Evolutionary conservation across 495 filamentous ascomycete genomes (phyloP).

Genomic region (Trichoderma asperelloides): DNA sequence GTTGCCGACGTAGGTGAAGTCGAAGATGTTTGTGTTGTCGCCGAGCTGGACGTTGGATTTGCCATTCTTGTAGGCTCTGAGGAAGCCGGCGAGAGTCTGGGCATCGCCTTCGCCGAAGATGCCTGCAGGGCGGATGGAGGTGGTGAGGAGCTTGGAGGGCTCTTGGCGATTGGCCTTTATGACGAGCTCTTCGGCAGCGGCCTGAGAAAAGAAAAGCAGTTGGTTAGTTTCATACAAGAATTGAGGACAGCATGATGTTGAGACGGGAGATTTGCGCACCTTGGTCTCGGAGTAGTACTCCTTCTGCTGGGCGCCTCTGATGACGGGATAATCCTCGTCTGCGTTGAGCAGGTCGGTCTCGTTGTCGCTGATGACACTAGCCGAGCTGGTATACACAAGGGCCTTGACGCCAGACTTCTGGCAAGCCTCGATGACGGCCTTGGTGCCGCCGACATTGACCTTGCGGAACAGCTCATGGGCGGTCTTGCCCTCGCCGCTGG

Average conservation of each 20-base stretch:
- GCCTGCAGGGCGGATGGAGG: conserved; percentile 75
- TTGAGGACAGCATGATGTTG: not conserved
- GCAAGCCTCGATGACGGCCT: conserved; percentile 65
- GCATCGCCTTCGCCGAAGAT: conserved; percentile 88
- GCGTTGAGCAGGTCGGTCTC: conserved; percentile 76
- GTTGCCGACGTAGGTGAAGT: conserved; percentile 76
- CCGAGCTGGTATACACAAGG: conserved; percentile 90
- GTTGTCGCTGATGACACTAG: conserved; percentile 78
- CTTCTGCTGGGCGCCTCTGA: conserved; percentile 58
- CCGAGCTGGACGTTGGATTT: conserved; percentile 79
- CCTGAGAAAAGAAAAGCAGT: conserved; percentile 45
- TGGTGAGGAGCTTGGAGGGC: conserved; percentile 58
- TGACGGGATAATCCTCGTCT: conserved; percentile 76
- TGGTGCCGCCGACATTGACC: conserved; percentile 91
- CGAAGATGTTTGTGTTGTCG: conserved; percentile 78
- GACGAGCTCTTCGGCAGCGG: conserved; percentile 76
- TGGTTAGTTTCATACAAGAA: not conserved
- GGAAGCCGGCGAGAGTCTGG: conserved; percentile 52
- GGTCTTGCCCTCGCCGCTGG: conserved; percentile 35
- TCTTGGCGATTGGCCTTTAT: conserved; percentile 71
- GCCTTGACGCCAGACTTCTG: conserved; percentile 72
- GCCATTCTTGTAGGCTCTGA: conserved; percentile 53
- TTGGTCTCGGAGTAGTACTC: conserved; percentile 93
- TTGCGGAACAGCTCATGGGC: conserved; percentile 58
- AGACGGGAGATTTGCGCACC: conserved; percentile 30